phyloP scores from a whole-genome alignment of 2,329 filamentous ascomycete genomes.

The Cadophora sp. region DNA sequence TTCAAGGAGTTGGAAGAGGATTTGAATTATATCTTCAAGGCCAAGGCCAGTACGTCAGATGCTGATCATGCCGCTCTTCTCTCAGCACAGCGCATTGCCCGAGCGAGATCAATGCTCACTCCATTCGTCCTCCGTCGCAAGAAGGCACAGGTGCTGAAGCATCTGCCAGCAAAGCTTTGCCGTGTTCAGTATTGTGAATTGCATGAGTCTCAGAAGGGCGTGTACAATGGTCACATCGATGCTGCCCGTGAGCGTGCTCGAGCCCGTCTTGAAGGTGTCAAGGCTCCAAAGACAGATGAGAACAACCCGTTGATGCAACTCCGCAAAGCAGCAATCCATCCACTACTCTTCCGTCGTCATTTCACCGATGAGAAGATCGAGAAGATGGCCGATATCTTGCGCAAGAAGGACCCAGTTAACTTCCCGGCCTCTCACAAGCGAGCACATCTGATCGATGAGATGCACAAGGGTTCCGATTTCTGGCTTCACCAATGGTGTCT shows the following conservation, averaged over 20 bases:
- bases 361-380: conserved; percentile 78
- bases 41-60: conserved; percentile 85
- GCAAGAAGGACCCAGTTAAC: conserved; percentile 68
- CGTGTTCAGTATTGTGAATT: conserved; percentile 84
- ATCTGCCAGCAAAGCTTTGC: conserved; percentile 81
- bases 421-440: conserved; percentile 56
- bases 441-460: conserved; percentile 60
- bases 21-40: conserved; percentile 87
- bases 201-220: conserved; percentile 71
- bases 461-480: conserved; percentile 67
- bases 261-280: conserved; percentile 59
- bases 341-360: conserved; percentile 81
- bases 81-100: conserved; percentile 83
- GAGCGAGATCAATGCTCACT: conserved; percentile 89
- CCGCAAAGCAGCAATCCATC: conserved; percentile 90
- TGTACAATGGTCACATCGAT: conserved; percentile 76
- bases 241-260: conserved; percentile 65
- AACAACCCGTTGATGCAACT: conserved; percentile 88
- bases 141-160: conserved; percentile 88
- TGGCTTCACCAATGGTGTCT: conserved; percentile 70
- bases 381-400: conserved; percentile 78
- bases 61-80: conserved; percentile 82
- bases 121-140: conserved; percentile 94
- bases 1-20: conserved; percentile 81
- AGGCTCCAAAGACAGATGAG: conserved; percentile 56